Base-by-base conservation (phyloP, 1,284 basidiomycete genomes). In the Apiotrichum montevideense region DNA sequence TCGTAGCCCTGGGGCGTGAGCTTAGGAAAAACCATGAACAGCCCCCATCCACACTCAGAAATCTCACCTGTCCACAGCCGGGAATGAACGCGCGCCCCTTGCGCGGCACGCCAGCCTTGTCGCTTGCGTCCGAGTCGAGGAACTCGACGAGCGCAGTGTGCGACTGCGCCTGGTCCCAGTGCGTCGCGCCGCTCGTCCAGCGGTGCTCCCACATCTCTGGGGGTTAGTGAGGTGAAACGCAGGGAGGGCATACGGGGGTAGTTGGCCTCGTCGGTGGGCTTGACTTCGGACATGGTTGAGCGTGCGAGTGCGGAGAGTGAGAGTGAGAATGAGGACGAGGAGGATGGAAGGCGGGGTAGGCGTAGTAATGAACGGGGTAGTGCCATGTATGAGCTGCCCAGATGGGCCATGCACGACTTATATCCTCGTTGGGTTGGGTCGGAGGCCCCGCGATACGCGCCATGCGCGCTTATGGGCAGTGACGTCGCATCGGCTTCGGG, bases 11-110 rank as follows among this genome's bases (percentile, higher is more conserved):
- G 59, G 33, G 34, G 21, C 21, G 21, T 21, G 21, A 21, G 21
- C 21, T 21, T 21, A 21, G 21, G 21, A 21, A 8, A 39, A 8
- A 39, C 37, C 37, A 13, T 9, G 7, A 8, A 8, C 8, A 8
- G 37, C 13, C 37, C 37, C 11, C 46, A 15, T 29, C 15, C n/a
- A 32, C 32, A 8, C 15, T 32, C 43, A 7, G 15, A 32, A 34
- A 39, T 13, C 81, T 58, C 66, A 87, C 86, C 52, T 77, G 78
- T 45, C 87, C 87, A 67, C 86, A 88, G 2, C 87, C 87, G 0
- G 87, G 87, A 8, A 89, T 81, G 1, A 89, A 75, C 3, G 84
- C 86, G 39, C 77, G 72, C 1, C 87, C 86, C 5, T 61, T 64
- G 33, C 60, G 79, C 0, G 85, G 82, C 43, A 87, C 77, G 4